phyloP scores from a whole-genome alignment of 2,329 filamentous ascomycete species.

The Teratosphaeriaceae sp. region DNA sequence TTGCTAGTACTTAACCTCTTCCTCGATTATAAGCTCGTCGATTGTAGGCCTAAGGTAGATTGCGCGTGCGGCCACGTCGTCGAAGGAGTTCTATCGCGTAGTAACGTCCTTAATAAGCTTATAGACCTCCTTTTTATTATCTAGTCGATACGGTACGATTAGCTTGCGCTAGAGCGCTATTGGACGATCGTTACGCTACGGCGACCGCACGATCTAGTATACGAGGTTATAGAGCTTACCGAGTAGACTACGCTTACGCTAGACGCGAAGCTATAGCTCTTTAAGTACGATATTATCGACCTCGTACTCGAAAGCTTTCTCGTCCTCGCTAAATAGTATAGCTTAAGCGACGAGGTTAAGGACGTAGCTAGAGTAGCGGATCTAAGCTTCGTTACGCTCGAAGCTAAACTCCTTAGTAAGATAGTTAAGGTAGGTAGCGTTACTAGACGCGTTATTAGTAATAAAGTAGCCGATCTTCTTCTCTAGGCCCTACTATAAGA shows the following conservation, averaged over 20 bases:
- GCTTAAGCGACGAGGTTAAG: conserved; percentile 9
- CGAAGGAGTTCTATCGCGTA: conserved; percentile 6
- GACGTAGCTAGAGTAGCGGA: conserved; percentile 11
- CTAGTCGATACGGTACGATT: not conserved
- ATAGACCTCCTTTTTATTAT: conserved; percentile 2
- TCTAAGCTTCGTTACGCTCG: not conserved
- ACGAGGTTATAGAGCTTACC: conserved; percentile 7
- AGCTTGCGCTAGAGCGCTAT: not conserved
- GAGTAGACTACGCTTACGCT: conserved; percentile 2
- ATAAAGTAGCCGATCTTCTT: conserved; percentile 12
- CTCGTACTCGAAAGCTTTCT: conserved; percentile 2
- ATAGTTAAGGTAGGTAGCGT: conserved; percentile 6
- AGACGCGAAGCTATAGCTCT: conserved; percentile 1
- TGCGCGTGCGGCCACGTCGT: conserved; percentile 1
- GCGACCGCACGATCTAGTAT: conserved; percentile 2
- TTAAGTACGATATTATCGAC: not conserved
- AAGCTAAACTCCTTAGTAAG: conserved; percentile 9
- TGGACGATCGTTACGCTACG: conserved; percentile 1
- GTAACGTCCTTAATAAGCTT: conserved; percentile 5
- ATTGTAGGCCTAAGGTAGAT: conserved; percentile 3
- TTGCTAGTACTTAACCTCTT: not conserved
- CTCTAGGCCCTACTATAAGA: conserved; percentile 6
- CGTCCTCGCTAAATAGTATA: conserved; percentile 5
- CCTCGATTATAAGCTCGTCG: conserved; percentile 3
- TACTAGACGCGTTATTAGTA: conserved; percentile 16